A percentile compares a stretch with the other conserved stretches of the same genome.
phyloP scores from a whole-genome alignment of 106 monocot species.

The Triglochin maritima region DNA sequence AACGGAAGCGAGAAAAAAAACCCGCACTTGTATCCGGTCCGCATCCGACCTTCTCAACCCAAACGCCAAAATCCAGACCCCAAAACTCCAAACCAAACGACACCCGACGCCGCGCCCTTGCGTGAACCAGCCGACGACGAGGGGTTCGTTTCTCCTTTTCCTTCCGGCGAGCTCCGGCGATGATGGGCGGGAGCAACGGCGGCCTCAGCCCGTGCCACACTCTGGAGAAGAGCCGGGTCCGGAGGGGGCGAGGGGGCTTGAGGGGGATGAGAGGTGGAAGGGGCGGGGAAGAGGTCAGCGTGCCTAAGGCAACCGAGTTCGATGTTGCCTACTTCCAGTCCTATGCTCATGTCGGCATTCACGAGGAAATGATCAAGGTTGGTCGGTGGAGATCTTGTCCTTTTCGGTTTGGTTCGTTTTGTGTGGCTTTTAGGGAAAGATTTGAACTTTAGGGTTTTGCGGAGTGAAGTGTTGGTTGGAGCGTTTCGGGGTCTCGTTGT shows the following conservation, averaged over 20 bases:
- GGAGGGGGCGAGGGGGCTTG: constrained; percentile 8
- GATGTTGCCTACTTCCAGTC: constrained; percentile 81
- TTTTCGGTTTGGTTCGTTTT: constrained; percentile 1
- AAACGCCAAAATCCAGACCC: no score
- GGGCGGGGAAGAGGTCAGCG: constrained; percentile 2
- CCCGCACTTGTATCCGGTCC: no score
- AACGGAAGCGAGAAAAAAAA: no score
- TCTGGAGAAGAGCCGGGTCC: constrained; percentile 1
- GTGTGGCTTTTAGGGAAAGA: no score
- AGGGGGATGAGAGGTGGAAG: background rate
- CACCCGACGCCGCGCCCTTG: no score
- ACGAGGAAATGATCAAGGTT: constrained; percentile 96
- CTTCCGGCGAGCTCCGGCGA: background rate
- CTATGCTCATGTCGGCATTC: constrained; percentile 81
- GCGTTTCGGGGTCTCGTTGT: no score
- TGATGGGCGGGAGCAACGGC: constrained; percentile 8
- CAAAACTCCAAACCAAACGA: no score
- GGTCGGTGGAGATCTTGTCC: background rate
- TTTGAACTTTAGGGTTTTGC: no score
- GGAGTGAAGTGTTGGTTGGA: no score
- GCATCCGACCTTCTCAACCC: no score
- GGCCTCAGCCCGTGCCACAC: background rate
- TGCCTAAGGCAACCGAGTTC: constrained; percentile 37
- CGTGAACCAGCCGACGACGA: no score
- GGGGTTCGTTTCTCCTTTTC: no score